These are phyloP conservation scores for Pythium sukuiense DNA, from an alignment of 352 stramenopile species.

Conservation along the genomic window DNA sequence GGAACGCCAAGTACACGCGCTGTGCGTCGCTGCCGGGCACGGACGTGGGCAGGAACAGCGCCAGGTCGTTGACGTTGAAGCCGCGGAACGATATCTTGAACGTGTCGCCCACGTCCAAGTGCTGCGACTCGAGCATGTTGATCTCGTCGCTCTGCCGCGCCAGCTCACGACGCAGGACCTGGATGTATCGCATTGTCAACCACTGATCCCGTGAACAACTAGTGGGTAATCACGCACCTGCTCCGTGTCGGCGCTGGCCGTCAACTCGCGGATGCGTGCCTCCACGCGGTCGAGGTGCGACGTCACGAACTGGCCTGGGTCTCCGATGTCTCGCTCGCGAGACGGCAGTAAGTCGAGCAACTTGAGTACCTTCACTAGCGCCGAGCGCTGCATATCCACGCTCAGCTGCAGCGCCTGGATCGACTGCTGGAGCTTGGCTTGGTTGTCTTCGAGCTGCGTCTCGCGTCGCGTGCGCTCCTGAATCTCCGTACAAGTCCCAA, in stretches of 20 bases:
- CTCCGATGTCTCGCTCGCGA: constrained; percentile 16
- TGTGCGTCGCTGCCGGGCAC: constrained; percentile 70
- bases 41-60: constrained; percentile 83
- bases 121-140: constrained; percentile 58
- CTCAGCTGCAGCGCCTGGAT: constrained; percentile 56
- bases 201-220: background rate
- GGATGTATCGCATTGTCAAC: background rate
- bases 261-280: constrained; percentile 54
- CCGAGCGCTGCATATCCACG: constrained; percentile 52
- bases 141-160: constrained; percentile 60
- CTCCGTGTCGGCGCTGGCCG: constrained; percentile 59
- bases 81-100: constrained; percentile 89
- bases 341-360: constrained; percentile 36
- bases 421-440: constrained; percentile 66
- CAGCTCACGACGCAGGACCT: constrained; percentile 59
- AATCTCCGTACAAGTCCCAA: constrained; percentile 64
- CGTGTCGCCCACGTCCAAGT: constrained; percentile 49
- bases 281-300: constrained; percentile 53
- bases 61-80: constrained; percentile 81
- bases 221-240: constrained; percentile 33
- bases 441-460: constrained; percentile 59
- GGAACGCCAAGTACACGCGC: constrained; percentile 86
- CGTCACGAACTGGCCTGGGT: constrained; percentile 43
- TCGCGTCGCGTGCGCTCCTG: constrained; percentile 71
- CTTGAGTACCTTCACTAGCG: constrained; percentile 53